These are phyloP conservation scores for Brettanomyces sp. DNA, from an alignment of 805 yeast species.

Conservation along the genomic window DNA sequence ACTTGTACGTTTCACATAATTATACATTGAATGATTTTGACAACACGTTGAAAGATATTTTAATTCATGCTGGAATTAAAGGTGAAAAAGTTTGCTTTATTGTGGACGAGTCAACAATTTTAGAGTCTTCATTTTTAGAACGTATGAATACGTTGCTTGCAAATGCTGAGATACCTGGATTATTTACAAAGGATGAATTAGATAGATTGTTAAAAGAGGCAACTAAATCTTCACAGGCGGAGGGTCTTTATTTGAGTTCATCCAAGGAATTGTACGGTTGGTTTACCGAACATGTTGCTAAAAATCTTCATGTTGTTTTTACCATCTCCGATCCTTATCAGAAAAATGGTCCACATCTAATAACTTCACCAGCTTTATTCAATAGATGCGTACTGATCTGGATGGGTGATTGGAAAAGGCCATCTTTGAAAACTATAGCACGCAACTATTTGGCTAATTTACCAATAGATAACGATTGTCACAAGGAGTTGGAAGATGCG, in stretches of 20 bases:
- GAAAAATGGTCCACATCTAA: conserved; percentile 31
- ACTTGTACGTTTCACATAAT: conserved; percentile 44
- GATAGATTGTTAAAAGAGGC: conserved; percentile 44
- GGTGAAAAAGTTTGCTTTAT: conserved; percentile 63
- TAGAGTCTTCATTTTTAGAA: conserved; percentile 74
- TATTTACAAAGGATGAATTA: conserved; percentile 70
- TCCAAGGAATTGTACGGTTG: conserved; percentile 64
- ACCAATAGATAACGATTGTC: conserved; percentile 42
- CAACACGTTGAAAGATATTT: conserved; percentile 41
- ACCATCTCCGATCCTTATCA: conserved; percentile 50
- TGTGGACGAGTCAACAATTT: conserved; percentile 70
- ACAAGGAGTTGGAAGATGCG: conserved; percentile 11
- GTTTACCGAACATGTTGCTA: conserved; percentile 61
- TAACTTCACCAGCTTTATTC: conserved; percentile 80
- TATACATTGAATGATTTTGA: conserved; percentile 64
- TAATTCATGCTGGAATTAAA: conserved; percentile 39
- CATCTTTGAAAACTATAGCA: conserved; percentile 44
- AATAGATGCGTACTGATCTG: conserved; percentile 83
- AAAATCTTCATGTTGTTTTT: conserved; percentile 75
- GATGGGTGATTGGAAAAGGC: conserved; percentile 76
- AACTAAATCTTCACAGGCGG: conserved; percentile 43
- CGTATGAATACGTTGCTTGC: conserved; percentile 91
- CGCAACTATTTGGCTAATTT: conserved; percentile 15
- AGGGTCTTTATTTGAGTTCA: conserved; percentile 56
- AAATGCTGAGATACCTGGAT: conserved; percentile 85